These are phyloP conservation scores for Halteria grandinella DNA, from an alignment of 73 alveolate species.

Conservation along the genomic window DNA sequence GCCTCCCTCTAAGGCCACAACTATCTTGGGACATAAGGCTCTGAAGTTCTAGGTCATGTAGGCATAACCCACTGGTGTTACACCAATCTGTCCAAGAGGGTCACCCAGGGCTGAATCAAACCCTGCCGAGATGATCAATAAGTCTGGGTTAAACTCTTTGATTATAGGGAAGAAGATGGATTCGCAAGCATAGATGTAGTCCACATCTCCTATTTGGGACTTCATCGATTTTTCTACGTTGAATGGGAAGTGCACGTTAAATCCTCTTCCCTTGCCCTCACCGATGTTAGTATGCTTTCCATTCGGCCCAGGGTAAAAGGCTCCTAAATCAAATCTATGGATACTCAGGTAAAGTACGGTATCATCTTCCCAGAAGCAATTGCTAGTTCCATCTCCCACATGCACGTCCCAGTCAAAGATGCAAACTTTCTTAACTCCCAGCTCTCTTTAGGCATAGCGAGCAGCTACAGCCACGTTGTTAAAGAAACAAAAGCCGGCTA, in stretches of 20 bases:
- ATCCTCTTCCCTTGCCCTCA: slow-evolving; percentile 84
- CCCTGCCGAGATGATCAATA: slow-evolving; percentile 96
- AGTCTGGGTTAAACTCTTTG: slow-evolving; percentile 93
- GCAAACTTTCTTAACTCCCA: slow-evolving; percentile 76
- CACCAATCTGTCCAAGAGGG: slow-evolving; percentile 93
- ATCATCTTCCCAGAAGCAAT: slow-evolving; percentile 83
- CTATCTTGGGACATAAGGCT: slow-evolving; percentile 55
- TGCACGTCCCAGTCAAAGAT: slow-evolving; percentile 97
- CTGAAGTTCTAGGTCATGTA: slow-evolving; percentile 82
- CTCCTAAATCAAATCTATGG: slow-evolving; percentile 90
- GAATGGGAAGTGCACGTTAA: slow-evolving; percentile 85
- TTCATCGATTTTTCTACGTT: slow-evolving; percentile 14
- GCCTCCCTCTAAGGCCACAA: slow-evolving; percentile 95
- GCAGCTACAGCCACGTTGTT: slow-evolving; percentile 94
- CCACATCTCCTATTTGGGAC: slow-evolving; percentile 89
- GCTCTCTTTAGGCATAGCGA: slow-evolving; percentile 75
- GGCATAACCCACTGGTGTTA: slow-evolving; percentile 92
- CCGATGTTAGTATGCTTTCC: slow-evolving; percentile 89
- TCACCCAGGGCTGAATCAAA: slow-evolving; percentile 98
- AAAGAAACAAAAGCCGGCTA: slow-evolving; percentile 92
- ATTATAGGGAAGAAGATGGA: slow-evolving; percentile 86
- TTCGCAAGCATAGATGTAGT: slow-evolving; percentile 89
- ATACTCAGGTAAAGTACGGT: slow-evolving; percentile 84
- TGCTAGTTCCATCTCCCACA: slow-evolving; percentile 97
- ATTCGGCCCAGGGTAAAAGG: slow-evolving; percentile 84